These are phyloP conservation scores for Yamadazyma nakazawae DNA, from an alignment of 805 yeast genomes.

Conservation along the genomic window DNA sequence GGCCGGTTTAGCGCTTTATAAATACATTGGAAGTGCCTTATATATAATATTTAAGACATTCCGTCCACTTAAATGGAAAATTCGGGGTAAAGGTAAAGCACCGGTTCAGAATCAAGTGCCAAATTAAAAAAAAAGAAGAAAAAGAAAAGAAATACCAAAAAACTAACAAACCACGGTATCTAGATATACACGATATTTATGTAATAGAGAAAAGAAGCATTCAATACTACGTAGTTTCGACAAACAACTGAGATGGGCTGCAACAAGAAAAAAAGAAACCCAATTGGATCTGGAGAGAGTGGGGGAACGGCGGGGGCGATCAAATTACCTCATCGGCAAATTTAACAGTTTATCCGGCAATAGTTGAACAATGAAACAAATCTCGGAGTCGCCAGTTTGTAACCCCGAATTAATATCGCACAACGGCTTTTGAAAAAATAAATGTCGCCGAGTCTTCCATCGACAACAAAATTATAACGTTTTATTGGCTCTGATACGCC, in stretches of 20 bases:
- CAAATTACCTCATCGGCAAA: no score
- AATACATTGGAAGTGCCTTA: conserved; percentile 70
- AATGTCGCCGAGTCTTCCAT: neutral
- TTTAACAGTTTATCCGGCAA: neutral
- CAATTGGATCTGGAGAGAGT: no score
- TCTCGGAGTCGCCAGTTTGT: neutral
- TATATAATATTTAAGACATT: conserved; percentile 46
- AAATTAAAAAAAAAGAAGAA: no score
- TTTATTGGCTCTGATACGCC: neutral
- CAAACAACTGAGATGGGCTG: no score
- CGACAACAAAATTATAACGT: neutral
- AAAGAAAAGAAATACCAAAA: no score
- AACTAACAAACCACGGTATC: neutral
- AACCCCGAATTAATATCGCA: neutral
- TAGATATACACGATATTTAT: neutral
- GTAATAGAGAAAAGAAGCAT: no score
- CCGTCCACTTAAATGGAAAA: conserved; percentile 41
- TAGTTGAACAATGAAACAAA: neutral
- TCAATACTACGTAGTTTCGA: no score
- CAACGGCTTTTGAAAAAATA: neutral
- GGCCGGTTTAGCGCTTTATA: conserved; percentile 80
- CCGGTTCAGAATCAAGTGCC: neutral
- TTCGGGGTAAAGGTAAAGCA: conserved; percentile 7
- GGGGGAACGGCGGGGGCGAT: neutral
- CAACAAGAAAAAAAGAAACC: no score